phyloP scores from a whole-genome alignment of 1,284 basidiomycete species.

The Ganoderma sinense region DNA sequence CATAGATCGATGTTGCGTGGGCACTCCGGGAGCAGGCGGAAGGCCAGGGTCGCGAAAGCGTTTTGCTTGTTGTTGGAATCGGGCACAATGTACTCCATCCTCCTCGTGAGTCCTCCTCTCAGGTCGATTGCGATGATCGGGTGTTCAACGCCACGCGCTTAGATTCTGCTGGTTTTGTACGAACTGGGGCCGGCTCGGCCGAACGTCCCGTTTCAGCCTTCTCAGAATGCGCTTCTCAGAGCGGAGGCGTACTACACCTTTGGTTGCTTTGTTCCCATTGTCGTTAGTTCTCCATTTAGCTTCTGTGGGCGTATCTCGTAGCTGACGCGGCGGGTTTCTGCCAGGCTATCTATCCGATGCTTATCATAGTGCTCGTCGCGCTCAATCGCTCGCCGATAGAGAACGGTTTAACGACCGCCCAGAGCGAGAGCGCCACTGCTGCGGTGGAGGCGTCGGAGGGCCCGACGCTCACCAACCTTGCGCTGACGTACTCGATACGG shows the following conservation, averaged over 20 bases:
- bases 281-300: neutral
- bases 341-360: conserved; percentile 6
- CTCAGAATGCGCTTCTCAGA: neutral
- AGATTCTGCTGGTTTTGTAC: conserved; percentile 4
- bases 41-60: neutral
- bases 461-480: neutral
- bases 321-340: neutral
- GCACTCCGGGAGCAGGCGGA: neutral
- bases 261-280: conserved; percentile 1
- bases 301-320: neutral
- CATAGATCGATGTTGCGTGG: neutral
- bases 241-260: conserved; percentile 7
- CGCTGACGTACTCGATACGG: neutral
- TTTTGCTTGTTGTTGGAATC: neutral
- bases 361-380: conserved; percentile 2
- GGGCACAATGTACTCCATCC: neutral
- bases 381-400: conserved; percentile 6
- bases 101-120: neutral
- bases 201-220: neutral
- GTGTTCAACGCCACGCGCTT: too few relatives aligned
- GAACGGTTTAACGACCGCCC: neutral
- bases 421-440: neutral
- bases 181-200: neutral
- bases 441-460: neutral
- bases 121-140: too few relatives aligned